Conservation (phyloP, 176 grass and related monocot genomes). For the Bonia amplexicaulis region DNA sequence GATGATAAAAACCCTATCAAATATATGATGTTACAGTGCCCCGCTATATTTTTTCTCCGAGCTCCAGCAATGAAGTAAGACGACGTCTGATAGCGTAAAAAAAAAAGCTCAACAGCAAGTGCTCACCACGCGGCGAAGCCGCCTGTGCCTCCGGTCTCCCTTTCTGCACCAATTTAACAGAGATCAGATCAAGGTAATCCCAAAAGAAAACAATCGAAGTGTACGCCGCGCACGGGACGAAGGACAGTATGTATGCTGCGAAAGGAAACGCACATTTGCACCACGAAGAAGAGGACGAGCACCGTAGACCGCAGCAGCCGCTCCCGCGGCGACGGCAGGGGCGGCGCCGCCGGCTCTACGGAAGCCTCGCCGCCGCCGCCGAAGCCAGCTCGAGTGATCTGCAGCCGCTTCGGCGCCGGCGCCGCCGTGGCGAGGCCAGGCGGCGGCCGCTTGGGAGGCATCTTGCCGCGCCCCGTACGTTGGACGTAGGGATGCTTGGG, state of each 20-base stretch:
- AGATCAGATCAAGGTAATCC: neutral
- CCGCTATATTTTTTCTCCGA: too few relatives aligned
- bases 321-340: neutral
- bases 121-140: neutral
- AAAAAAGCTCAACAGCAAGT: neutral
- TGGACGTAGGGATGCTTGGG: too few relatives aligned
- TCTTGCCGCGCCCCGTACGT: neutral
- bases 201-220: too few relatives aligned
- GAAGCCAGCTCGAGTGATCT: neutral
- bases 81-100: neutral
- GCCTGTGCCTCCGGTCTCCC: neutral
- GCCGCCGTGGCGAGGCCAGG: neutral
- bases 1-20: too few relatives aligned
- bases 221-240: too few relatives aligned
- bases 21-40: too few relatives aligned
- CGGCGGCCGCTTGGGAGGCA: neutral
- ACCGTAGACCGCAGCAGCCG: neutral
- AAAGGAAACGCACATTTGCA: neutral
- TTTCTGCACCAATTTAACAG: neutral
- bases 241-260: too few relatives aligned
- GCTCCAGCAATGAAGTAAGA: neutral
- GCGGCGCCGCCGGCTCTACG: neutral
- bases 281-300: neutral
- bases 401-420: neutral
- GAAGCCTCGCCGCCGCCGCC: neutral